phyloP scores from a whole-genome alignment of 257 asterid species.

The Sherardia arvensis region DNA sequence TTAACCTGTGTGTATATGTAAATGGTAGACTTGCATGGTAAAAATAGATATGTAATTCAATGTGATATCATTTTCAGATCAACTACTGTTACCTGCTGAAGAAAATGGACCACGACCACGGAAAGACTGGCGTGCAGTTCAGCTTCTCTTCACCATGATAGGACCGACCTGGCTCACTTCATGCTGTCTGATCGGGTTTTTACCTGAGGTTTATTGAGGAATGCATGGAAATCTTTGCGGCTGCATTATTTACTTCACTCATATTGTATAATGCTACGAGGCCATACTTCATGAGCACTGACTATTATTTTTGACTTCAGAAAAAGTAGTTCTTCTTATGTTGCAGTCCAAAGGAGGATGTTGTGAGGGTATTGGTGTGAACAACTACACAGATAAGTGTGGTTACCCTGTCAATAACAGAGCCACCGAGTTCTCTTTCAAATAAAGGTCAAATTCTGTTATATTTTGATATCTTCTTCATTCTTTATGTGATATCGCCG shows the following conservation, averaged over 20 bases:
- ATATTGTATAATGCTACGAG: background rate
- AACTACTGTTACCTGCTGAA: conserved; percentile 74
- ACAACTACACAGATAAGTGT: background rate
- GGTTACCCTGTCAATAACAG: background rate
- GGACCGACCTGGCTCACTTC: conserved; percentile 9
- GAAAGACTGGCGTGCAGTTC: conserved; percentile 85
- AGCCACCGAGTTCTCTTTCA: background rate
- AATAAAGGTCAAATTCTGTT: background rate
- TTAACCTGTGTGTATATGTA: too few relatives aligned
- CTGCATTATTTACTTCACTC: background rate
- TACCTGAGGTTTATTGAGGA: background rate
- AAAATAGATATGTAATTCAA: too few relatives aligned
- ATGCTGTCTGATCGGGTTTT: background rate
- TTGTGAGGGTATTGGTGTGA: background rate
- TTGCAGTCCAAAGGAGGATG: background rate
- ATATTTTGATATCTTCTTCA: background rate
- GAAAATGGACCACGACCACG: conserved; percentile 65
- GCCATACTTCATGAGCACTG: background rate
- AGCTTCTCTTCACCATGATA: conserved; percentile 73
- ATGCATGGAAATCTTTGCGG: background rate
- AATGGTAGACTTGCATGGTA: too few relatives aligned
- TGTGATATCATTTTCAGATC: conserved; percentile 35
- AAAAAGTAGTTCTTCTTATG: background rate
- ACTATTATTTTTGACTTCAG: background rate
- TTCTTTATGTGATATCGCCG: background rate